Evolutionary conservation across 1,284 basidiomycete species (phyloP).

Genomic region (Chiua sp.): DNA sequence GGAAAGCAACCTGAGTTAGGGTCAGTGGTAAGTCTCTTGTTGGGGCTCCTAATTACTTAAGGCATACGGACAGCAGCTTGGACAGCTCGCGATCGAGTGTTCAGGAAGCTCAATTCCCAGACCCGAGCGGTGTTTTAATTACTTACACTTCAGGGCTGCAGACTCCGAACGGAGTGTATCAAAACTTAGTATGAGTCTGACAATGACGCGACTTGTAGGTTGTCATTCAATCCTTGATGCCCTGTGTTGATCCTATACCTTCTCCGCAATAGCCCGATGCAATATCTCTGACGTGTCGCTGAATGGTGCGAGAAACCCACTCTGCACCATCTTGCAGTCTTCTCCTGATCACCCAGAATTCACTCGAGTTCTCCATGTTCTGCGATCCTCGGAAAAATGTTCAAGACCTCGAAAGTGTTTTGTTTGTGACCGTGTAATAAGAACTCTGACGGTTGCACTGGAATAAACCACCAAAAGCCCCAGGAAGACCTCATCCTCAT

Average conservation of each 20-base stretch:
- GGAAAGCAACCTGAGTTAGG: too few species aligned
- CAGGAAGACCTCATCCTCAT: neutral
- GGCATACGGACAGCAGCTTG: too few species aligned
- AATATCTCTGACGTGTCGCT: neutral
- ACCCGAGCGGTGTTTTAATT: too few species aligned
- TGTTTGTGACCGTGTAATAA: neutral
- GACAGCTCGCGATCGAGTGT: too few species aligned
- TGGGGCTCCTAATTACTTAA: too few species aligned
- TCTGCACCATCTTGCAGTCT: neutral
- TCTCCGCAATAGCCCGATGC: neutral
- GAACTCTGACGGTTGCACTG: neutral
- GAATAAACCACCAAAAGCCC: neutral
- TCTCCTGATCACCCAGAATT: neutral
- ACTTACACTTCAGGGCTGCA: too few species aligned
- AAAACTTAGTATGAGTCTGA: too few species aligned
- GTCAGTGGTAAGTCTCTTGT: too few species aligned
- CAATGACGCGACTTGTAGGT: too few species aligned
- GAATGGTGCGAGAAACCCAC: neutral
- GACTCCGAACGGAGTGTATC: too few species aligned
- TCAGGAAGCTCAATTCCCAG: too few species aligned
- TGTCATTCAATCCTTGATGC: neutral
- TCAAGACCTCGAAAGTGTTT: neutral
- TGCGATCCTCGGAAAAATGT: slow-evolving; percentile 6
- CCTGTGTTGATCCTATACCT: neutral
- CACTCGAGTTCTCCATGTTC: neutral